Evolutionary conservation across 768 basidiomycete species (phyloP), one percentile per base, ranked within the genome.

Genomic region (Phallus indusiatus): DNA sequence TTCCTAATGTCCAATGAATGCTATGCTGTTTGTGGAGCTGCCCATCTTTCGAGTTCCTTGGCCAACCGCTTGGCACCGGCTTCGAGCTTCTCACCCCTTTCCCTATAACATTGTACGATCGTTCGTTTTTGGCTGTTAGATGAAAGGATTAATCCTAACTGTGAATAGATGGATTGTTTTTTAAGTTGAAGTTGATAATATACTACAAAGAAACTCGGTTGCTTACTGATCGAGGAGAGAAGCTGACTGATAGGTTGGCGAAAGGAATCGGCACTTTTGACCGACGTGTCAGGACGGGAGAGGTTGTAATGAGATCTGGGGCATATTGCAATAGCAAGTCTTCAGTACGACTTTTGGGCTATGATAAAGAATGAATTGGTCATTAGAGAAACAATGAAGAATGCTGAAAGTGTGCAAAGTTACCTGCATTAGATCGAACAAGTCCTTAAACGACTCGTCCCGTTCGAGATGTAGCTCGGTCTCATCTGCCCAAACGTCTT

Each of bases 401-500:
- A n/a, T n/a, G n/a, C n/a, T n/a, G n/a, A n/a, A 53, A 22, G 53
- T 55, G 49, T 21, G n/a, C n/a, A n/a, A n/a, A 63, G 63, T 12
- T 28, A 65, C 64, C 59, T 65, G 64, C 53, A 62, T 78, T 55
- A 86, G 78, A 62, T 87, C 86, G 67, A 92, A 91, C 22, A 92
- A 71, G 65, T 91, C 90, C 60, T 82, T 83, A 74, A 86, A 91
- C 10, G 79, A 77, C 67, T 90, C 88, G 56, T 85, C 83, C 12
- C 84, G 76, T 65, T 85, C 85, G 51, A 89, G 79, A 64, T 92
- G 88, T 21, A 91, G 76, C 67, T 83, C 81, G 1, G 79, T 77
- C 52, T 89, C 86, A 70, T 90, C 88, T 46, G 77, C 73, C 76
- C 85, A 84, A 48, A 90, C 78, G 70, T 92, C 90, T 67, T 91